These are phyloP conservation scores for Limonium bicolor DNA, from an alignment of 148 eudicot species.

Conservation along the genomic window DNA sequence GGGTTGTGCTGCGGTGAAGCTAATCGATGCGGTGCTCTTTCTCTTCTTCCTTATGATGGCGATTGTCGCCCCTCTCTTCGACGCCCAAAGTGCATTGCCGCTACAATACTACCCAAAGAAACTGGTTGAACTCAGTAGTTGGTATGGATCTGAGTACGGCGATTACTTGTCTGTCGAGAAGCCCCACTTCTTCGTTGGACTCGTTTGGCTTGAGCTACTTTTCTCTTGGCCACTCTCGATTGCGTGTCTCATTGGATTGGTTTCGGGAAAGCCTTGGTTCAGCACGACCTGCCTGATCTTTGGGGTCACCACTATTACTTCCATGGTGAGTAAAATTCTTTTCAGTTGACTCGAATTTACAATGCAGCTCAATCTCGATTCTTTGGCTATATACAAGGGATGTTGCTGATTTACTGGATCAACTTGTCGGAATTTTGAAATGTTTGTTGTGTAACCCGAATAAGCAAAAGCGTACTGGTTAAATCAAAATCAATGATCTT, in stretches of 20 bases:
- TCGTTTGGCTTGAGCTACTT: slow-evolving; percentile 18
- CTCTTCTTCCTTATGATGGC: slow-evolving; percentile 10
- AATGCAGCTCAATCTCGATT: no score
- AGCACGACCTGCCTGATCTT: slow-evolving; percentile 18
- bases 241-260: slow-evolving; percentile 7
- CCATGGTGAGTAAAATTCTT: slow-evolving; percentile 9
- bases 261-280: slow-evolving; percentile 19
- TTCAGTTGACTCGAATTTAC: no score
- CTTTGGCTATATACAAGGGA: no score
- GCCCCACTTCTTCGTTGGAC: slow-evolving; percentile 24
- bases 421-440: no score
- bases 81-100: slow-evolving; percentile 16
- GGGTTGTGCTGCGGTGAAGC: slow-evolving; percentile 8
- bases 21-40: slow-evolving; percentile 16
- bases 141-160: slow-evolving; percentile 17
- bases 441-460: no score
- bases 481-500: no score
- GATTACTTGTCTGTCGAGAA: slow-evolving; percentile 20
- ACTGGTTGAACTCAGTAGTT: slow-evolving; percentile 12
- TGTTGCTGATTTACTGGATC: no score
- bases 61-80: slow-evolving; percentile 12
- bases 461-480: no score
- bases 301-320: slow-evolving; percentile 14
- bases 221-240: slow-evolving; percentile 23
- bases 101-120: slow-evolving; percentile 12